Evolutionary conservation across 371 early-diverging fungal species (phyloP).

Genomic region (Parasitella parasitica): DNA sequence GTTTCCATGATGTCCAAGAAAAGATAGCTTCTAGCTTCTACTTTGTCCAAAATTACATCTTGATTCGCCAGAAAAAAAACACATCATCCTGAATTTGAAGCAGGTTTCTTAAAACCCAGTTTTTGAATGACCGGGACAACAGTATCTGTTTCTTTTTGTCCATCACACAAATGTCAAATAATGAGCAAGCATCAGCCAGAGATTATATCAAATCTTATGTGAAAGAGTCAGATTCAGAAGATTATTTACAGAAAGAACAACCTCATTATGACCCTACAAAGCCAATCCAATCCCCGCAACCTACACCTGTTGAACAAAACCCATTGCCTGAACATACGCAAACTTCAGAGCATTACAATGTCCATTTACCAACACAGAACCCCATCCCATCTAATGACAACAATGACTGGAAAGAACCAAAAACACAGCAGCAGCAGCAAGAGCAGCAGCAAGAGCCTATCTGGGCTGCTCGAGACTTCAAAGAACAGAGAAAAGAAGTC

Average conservation of each 20-base stretch:
- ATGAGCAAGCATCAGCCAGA: slow-evolving; percentile 26
- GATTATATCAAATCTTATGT: slow-evolving; percentile 46
- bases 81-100: too few species aligned
- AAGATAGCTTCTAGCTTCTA: too few species aligned
- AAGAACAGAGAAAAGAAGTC: slow-evolving; percentile 52
- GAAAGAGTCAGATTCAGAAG: slow-evolving; percentile 27
- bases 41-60: too few species aligned
- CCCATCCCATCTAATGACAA: slow-evolving; percentile 16
- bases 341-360: slow-evolving; percentile 11
- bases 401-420: background rate
- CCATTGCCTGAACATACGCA: background rate
- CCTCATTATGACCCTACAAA: slow-evolving; percentile 44
- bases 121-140: background rate
- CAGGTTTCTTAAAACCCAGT: slow-evolving; percentile 1
- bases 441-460: slow-evolving; percentile 9
- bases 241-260: slow-evolving; percentile 33
- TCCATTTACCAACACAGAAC: slow-evolving; percentile 27
- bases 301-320: slow-evolving; percentile 7
- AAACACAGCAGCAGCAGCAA: slow-evolving; percentile 1
- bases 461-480: slow-evolving; percentile 33
- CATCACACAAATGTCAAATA: slow-evolving; percentile 19
- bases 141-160: background rate
- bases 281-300: slow-evolving; percentile 17
- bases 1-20: too few species aligned
- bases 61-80: too few species aligned